Conservation (phyloP, 164 flowering plant genomes). For the Amborella trichopoda region DNA sequence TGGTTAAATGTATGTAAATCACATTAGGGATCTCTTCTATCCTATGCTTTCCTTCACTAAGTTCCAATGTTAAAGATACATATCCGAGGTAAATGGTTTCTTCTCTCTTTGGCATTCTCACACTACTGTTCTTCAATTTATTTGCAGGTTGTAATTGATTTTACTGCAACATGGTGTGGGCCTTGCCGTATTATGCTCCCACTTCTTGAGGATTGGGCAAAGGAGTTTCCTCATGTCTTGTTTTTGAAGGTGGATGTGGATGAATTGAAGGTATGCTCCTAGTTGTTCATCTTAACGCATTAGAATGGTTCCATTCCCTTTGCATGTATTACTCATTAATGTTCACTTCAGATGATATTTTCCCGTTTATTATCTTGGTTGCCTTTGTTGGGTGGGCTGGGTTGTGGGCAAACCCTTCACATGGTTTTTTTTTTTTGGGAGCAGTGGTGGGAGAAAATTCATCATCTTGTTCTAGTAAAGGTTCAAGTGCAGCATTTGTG, state of each 20-base stretch:
- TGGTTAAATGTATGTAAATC: no score
- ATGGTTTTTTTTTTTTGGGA: background rate
- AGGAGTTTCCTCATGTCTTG: conserved; percentile 29
- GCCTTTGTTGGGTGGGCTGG: background rate
- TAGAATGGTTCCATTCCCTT: background rate
- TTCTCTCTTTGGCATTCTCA: no score
- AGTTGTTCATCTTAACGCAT: background rate
- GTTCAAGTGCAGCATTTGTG: no score
- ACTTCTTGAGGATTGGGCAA: conserved; percentile 49
- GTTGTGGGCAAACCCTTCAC: background rate
- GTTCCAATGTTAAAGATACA: no score
- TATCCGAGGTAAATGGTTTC: no score
- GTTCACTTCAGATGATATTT: background rate
- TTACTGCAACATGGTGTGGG: conserved; percentile 83
- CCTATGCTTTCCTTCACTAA: no score
- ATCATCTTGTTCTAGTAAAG: no score
- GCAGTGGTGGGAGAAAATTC: background rate
- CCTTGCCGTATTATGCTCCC: conserved; percentile 74
- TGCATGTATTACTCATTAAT: background rate
- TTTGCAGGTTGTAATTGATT: conserved; percentile 67
- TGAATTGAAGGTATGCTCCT: conserved; percentile 37
- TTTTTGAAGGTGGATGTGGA: conserved; percentile 88
- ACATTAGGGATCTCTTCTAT: no score
- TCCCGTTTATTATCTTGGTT: background rate
- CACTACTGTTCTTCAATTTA: no score